phyloP scores from a whole-genome alignment of 2,329 filamentous ascomycete genomes.

The Paecilomyces sp. region DNA sequence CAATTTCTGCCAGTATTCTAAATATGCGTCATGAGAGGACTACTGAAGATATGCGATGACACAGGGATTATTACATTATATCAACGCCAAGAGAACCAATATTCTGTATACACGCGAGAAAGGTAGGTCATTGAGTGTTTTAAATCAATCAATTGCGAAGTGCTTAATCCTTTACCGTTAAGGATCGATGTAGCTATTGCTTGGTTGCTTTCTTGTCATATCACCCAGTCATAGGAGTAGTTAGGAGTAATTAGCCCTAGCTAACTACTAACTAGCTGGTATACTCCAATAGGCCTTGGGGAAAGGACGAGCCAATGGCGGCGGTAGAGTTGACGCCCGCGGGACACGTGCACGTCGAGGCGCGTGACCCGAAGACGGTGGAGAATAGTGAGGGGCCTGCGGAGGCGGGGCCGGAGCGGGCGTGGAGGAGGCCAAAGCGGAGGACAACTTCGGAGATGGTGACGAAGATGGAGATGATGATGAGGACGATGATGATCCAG shows the following conservation, averaged over 20 bases:
- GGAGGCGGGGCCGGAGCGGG: constrained; percentile 14
- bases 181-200: too few relatives aligned
- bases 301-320: not conserved
- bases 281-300: not conserved
- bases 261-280: too few relatives aligned
- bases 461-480: constrained; percentile 82
- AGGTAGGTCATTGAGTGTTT: too few relatives aligned
- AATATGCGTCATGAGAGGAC: not conserved
- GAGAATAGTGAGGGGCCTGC: constrained; percentile 6
- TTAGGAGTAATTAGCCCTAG: too few relatives aligned
- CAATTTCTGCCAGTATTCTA: too few relatives aligned
- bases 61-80: not conserved
- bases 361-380: constrained; percentile 11
- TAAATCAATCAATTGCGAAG: too few relatives aligned
- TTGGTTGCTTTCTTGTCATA: too few relatives aligned
- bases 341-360: not conserved
- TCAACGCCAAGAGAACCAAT: not conserved
- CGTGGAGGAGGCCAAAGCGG: constrained; percentile 66
- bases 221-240: too few relatives aligned
- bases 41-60: not conserved
- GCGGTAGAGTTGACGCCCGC: not conserved
- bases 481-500: constrained; percentile 96
- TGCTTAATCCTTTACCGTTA: too few relatives aligned
- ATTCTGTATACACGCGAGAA: too few relatives aligned
- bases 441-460: constrained; percentile 85